A percentile compares a stretch with the other conserved stretches of the same genome.
These are phyloP conservation scores for Eurotiales sp. DNA, from an alignment of 2,329 filamentous ascomycete species.

Conservation along the genomic window DNA sequence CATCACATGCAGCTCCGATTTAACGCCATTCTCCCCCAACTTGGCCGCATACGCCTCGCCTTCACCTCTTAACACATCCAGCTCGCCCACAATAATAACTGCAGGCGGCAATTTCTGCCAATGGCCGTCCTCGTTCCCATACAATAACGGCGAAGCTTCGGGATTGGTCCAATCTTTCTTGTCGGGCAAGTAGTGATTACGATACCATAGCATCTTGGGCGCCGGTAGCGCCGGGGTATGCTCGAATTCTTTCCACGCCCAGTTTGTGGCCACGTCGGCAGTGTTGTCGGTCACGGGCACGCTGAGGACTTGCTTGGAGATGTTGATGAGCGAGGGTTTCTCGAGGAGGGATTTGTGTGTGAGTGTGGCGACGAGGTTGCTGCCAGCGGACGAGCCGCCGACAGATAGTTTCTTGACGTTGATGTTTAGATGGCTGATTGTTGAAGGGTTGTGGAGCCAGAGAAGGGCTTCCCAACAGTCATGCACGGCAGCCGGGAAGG, in stretches of 20 bases:
- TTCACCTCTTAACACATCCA: conserved; percentile 56
- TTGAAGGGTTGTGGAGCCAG: conserved; percentile 44
- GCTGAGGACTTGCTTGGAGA: conserved; percentile 51
- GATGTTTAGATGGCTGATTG: conserved; percentile 35
- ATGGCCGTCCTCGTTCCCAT: conserved; percentile 35
- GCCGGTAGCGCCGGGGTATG: conserved; percentile 52
- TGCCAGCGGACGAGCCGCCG: conserved; percentile 51
- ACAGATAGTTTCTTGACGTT: conserved; percentile 45
- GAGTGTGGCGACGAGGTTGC: conserved; percentile 52
- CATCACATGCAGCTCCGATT: conserved; percentile 49
- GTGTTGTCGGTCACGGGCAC: conserved; percentile 60
- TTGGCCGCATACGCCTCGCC: conserved; percentile 51
- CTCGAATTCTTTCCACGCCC: conserved; percentile 51
- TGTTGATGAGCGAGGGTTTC: conserved; percentile 36
- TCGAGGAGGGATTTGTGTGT: conserved; percentile 47
- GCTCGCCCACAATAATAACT: conserved; percentile 51
- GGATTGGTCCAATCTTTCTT: conserved; percentile 44
- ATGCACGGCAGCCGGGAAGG: conserved; percentile 55
- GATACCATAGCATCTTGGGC: conserved; percentile 59
- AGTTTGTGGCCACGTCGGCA: conserved; percentile 42
- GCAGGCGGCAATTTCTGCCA: conserved; percentile 52
- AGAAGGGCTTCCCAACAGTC: conserved; percentile 56
- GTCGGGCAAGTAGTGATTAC: conserved; percentile 55
- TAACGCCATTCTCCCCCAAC: conserved; percentile 45
- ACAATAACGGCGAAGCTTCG: conserved; percentile 55